Evolutionary conservation across 2,329 filamentous ascomycete genomes (phyloP), one percentile per base, ranked within the genome.

Genomic region (Truncatella angustata): DNA sequence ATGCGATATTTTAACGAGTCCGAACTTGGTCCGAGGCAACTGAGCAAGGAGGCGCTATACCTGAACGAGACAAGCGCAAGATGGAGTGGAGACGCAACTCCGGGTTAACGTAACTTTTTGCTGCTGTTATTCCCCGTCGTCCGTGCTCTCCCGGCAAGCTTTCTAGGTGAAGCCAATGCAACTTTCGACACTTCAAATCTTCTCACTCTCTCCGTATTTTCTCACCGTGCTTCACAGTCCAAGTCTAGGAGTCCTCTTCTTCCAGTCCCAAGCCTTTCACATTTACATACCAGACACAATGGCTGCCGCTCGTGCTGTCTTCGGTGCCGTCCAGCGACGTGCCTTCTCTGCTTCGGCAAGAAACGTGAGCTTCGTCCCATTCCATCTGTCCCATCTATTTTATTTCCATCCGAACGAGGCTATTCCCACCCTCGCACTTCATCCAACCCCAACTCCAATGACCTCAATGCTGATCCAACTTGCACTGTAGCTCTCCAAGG

Each of bases 401-500:
- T 21, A 40, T 40, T 11, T 12, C 40, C 40, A 43, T 20, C 10
- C 40, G 40, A 43, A 4, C 34, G 45, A 48, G 20, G 45, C 45
- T 39, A 48, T 48, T 48, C 45, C 45, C 45, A 23, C 9, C 9
- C 36, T 16, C 9, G 36, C 7, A 21, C n/a, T 16, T 7, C 14
- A 21, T 21, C 20, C 9, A 47, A n/a, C 30, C 46, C 39, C 18
- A 49, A 39, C n/a, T 5, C 28, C 10, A 6, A 21, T 16, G 40
- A 43, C 12, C 40, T 51, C 52, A 53, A 55, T 47, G 50, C 56
- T 55, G 47, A 58, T 42, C 48, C 35, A 18, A 49, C 46, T 6
- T 51, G n/a, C 51, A 32, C 44, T 43, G 40, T 62, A 99, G 94
- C 85, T 91, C 70, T 95, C 92, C 77, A 97, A 97, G 85, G 94